phyloP scores from a whole-genome alignment of 495 filamentous ascomycete genomes.

The Peziza echinospora region DNA sequence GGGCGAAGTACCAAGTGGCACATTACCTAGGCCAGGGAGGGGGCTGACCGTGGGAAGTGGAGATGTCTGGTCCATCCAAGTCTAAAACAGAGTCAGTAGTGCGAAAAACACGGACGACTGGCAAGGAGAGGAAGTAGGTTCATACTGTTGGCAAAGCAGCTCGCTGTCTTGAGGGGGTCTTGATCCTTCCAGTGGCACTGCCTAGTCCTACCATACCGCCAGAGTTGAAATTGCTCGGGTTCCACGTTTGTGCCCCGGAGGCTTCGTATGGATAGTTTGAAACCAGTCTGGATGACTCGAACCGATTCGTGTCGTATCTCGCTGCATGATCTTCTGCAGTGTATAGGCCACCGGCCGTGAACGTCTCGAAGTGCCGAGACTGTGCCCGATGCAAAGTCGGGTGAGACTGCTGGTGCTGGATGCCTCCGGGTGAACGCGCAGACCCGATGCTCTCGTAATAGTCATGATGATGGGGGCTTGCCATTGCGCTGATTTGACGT shows the following conservation, averaged over 20 bases:
- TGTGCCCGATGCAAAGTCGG: constrained; percentile 43
- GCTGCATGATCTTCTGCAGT: constrained; percentile 36
- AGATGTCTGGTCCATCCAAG: constrained; percentile 39
- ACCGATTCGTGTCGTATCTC: constrained; percentile 35
- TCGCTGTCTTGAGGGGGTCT: constrained; percentile 31
- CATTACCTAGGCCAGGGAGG: constrained; percentile 32
- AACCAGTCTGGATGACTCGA: constrained; percentile 31
- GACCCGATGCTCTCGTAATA: constrained; percentile 27
- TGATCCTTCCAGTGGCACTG: constrained; percentile 34
- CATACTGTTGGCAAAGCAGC: constrained; percentile 38
- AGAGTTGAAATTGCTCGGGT: constrained; percentile 33
- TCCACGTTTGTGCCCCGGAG: constrained; percentile 45
- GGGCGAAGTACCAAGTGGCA: constrained; percentile 28
- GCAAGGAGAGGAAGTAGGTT: constrained; percentile 4
- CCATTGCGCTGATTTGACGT: not conserved
- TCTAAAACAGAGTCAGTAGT: constrained; percentile 22
- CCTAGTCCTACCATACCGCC: constrained; percentile 33
- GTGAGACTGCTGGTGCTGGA: constrained; percentile 34
- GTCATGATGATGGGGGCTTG: constrained; percentile 12
- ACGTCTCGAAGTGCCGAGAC: constrained; percentile 45
- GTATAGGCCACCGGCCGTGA: constrained; percentile 39
- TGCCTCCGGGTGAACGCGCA: constrained; percentile 21
- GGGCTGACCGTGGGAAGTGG: constrained; percentile 27
- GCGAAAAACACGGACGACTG: not conserved
- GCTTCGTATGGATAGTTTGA: constrained; percentile 37